Percentiles rank a stretch among this genome's conserved stretches.
These are phyloP conservation scores for Nicotiana rustica DNA, from an alignment of 305 asterid genomes.

Conservation along the genomic window DNA sequence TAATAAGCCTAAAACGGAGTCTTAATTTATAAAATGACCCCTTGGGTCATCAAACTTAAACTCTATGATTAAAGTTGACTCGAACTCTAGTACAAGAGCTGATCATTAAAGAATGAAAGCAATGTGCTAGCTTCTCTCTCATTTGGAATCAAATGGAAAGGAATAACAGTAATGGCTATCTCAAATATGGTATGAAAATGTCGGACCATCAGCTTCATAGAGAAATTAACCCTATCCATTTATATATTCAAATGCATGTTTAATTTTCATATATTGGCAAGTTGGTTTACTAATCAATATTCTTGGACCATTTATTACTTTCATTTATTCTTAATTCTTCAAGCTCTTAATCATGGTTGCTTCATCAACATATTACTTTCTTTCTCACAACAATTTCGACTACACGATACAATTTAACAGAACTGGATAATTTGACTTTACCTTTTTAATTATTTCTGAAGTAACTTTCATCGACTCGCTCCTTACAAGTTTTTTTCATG, in stretches of 20 bases:
- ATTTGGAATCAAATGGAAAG: neutral
- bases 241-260: slow-evolving; percentile 13
- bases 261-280: slow-evolving; percentile 22
- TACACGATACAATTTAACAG: neutral
- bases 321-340: slow-evolving; percentile 17
- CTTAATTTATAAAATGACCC: too few species aligned
- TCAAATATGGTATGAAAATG: neutral
- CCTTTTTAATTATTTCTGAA: neutral
- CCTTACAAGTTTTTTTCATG: neutral
- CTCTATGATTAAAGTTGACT: too few species aligned
- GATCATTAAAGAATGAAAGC: too few species aligned
- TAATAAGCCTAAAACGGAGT: too few species aligned
- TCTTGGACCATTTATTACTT: slow-evolving; percentile 19
- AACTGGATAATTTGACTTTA: neutral
- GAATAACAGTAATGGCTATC: neutral
- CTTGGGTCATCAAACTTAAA: too few species aligned
- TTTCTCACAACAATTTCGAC: neutral
- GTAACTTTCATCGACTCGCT: neutral
- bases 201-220: neutral
- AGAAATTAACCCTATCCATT: slow-evolving; percentile 27
- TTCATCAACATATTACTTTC: slow-evolving; percentile 16
- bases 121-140: neutral
- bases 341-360: neutral
- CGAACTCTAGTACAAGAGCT: too few species aligned
- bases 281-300: slow-evolving; percentile 29